These are phyloP conservation scores for Trichoderma sp. DNA, from an alignment of 2,329 filamentous ascomycete genomes.

Conservation along the genomic window DNA sequence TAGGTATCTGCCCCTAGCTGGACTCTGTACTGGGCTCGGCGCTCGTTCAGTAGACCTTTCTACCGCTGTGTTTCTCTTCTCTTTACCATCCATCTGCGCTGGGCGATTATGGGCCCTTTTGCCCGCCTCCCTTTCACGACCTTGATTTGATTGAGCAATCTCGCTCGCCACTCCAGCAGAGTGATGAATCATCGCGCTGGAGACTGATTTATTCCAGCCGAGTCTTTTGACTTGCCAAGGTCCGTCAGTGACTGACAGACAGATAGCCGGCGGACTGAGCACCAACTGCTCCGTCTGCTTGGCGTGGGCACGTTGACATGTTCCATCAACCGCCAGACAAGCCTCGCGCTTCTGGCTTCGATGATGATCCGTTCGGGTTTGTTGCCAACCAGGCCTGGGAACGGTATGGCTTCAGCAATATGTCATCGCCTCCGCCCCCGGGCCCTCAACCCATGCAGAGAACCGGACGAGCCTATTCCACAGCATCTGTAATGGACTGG, in stretches of 20 bases:
- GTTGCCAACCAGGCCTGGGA: slow-evolving; percentile 38
- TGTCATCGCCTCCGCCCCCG: slow-evolving; percentile 30
- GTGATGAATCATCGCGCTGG: slow-evolving; percentile 42
- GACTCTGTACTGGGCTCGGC: slow-evolving; percentile 21
- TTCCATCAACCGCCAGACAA: slow-evolving; percentile 41
- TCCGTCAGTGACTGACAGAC: slow-evolving; percentile 41
- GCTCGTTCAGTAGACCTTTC: slow-evolving; percentile 17
- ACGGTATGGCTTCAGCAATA: slow-evolving; percentile 35
- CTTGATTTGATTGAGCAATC: slow-evolving; percentile 36
- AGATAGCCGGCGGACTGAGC: slow-evolving; percentile 39
- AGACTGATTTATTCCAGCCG: slow-evolving; percentile 39
- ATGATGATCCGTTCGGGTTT: slow-evolving; percentile 37
- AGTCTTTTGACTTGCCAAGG: slow-evolving; percentile 44
- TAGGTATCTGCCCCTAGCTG: slow-evolving; percentile 23
- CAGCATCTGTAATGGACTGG: slow-evolving; percentile 44
- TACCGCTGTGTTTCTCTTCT: slow-evolving; percentile 20
- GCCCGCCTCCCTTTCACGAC: slow-evolving; percentile 39
- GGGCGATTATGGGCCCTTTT: slow-evolving; percentile 42
- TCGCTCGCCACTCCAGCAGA: slow-evolving; percentile 39
- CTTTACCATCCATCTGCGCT: slow-evolving; percentile 26
- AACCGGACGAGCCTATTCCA: slow-evolving; percentile 33
- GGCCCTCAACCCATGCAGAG: slow-evolving; percentile 32
- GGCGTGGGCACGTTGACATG: slow-evolving; percentile 40
- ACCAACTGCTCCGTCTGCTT: slow-evolving; percentile 35
- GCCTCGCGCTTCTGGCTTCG: slow-evolving; percentile 36